Evolutionary conservation across 2,329 filamentous ascomycete genomes (phyloP), one percentile per base, ranked within the genome.

Genomic region (Cercospora canescens): DNA sequence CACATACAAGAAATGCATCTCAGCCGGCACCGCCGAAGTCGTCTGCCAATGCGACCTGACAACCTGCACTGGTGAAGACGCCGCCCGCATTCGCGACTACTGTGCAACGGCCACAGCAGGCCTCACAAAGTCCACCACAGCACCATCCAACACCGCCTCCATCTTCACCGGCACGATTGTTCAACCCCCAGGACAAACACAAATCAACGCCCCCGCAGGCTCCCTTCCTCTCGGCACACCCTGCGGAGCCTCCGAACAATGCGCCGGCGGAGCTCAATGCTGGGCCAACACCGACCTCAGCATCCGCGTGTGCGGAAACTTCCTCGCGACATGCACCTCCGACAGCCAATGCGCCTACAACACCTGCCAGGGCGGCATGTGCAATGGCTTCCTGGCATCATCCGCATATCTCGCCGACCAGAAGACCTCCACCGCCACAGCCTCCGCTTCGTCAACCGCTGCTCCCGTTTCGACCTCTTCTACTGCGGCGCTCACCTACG

Each of bases 271-370:
- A 16, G 70, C 67, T 4, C 30, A 70, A 35, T 73, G 72, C 68
- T 73, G 48, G 16, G 70, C 63, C n/a, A 63, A 24, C 41, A 73
- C 54, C 24, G 62, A 60, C 2, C 60, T 62, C 14, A 64, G 45
- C 14, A 71, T 70, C 52, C 64, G 60, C 0, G n/a, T 34, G 1
- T 73, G 72, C 54, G 72, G 72, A 21, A 72, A 70, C n/a, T 73
- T 70, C 71, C 71, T 73, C 45, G 71, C 71, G 16, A 68, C 52
- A 1, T 74, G 72, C 65, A 63, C 39, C 1, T 55, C 18, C 24
- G 66, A 73, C 57, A 41, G 55, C 24, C 71, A 74, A 52, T 74
- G 72, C 48, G 72, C 71, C 1, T 69, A 56, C 68, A 74, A 74
- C 60, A 71, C 70, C 14, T 74, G 72, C 69, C 66, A 70, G 52